Percentiles rank a stretch among this genome's conserved stretches.
Conservation (phyloP, 768 basidiomycete species). For the Clitopilus passeckerianus region DNA sequence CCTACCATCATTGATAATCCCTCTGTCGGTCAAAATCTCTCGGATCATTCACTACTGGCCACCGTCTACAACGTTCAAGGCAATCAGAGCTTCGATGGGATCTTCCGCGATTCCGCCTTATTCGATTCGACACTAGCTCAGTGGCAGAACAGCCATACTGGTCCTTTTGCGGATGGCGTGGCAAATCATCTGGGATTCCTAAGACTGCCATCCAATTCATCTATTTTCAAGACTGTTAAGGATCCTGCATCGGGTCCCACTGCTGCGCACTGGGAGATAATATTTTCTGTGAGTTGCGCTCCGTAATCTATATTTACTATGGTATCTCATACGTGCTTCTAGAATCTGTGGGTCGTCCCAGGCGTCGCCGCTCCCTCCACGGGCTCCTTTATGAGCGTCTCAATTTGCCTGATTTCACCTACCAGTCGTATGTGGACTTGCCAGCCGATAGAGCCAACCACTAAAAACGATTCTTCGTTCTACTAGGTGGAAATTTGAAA, state of each 20-base stretch:
- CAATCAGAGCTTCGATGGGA: slow-evolving; percentile 16
- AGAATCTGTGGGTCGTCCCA: not conserved
- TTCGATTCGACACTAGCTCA: slow-evolving; percentile 13
- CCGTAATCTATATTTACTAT: not conserved
- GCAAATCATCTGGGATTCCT: slow-evolving; percentile 24
- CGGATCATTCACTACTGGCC: slow-evolving; percentile 28
- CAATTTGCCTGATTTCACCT: not conserved
- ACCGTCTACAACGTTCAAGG: slow-evolving; percentile 21
- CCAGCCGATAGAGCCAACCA: no score
- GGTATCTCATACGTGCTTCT: not conserved
- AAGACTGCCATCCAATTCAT: slow-evolving; percentile 19
- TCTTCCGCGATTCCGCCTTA: slow-evolving; percentile 15
- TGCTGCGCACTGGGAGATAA: slow-evolving; percentile 25
- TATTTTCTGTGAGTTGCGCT: slow-evolving; percentile 18
- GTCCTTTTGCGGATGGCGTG: slow-evolving; percentile 21
- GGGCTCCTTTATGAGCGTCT: not conserved
- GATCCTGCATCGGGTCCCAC: slow-evolving; percentile 26
- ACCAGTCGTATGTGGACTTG: not conserved
- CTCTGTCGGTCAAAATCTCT: slow-evolving; percentile 44
- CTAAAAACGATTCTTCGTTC: not conserved
- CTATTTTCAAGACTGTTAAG: slow-evolving; percentile 15
- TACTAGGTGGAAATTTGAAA: slow-evolving; percentile 1
- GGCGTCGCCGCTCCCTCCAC: not conserved
- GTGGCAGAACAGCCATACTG: slow-evolving; percentile 21
- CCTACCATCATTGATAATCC: slow-evolving; percentile 28